phyloP scores from a whole-genome alignment of 768 basidiomycete genomes.

The Candolleomyces aberdarensis region DNA sequence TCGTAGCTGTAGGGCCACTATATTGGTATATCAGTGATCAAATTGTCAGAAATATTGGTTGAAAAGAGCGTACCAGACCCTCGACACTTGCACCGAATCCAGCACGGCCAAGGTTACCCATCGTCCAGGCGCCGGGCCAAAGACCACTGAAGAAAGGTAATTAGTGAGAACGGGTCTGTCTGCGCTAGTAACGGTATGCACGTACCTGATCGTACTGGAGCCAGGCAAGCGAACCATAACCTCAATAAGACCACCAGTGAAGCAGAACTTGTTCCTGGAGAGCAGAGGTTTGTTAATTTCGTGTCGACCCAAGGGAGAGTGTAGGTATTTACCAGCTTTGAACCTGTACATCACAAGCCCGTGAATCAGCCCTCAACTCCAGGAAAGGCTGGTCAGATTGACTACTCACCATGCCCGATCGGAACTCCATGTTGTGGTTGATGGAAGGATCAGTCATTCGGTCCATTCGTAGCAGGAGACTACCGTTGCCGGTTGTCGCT shows the following conservation, averaged over 20 bases:
- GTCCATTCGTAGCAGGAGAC: conserved; percentile 69
- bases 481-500: conserved; percentile 67
- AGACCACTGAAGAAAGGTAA: conserved; percentile 22
- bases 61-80: conserved; percentile 45
- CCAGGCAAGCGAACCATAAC: conserved; percentile 28
- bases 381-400: background rate
- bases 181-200: background rate
- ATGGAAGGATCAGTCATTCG: conserved; percentile 30
- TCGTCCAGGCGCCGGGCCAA: conserved; percentile 41
- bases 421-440: conserved; percentile 72
- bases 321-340: conserved; percentile 27
- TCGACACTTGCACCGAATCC: conserved; percentile 68
- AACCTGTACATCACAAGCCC: conserved; percentile 20
- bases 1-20: conserved; percentile 69
- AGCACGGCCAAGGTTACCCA: conserved; percentile 58
- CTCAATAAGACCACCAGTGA: conserved; percentile 71
- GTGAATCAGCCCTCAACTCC: background rate
- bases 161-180: background rate
- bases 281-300: background rate
- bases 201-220: conserved; percentile 21
- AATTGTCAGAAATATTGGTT: conserved; percentile 1
- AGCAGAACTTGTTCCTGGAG: conserved; percentile 62
- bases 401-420: conserved; percentile 43
- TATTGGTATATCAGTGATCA: background rate
- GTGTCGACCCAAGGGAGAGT: background rate